These are phyloP conservation scores for Colletotrichum sp. DNA, from an alignment of 2,329 filamentous ascomycete genomes.

Conservation along the genomic window DNA sequence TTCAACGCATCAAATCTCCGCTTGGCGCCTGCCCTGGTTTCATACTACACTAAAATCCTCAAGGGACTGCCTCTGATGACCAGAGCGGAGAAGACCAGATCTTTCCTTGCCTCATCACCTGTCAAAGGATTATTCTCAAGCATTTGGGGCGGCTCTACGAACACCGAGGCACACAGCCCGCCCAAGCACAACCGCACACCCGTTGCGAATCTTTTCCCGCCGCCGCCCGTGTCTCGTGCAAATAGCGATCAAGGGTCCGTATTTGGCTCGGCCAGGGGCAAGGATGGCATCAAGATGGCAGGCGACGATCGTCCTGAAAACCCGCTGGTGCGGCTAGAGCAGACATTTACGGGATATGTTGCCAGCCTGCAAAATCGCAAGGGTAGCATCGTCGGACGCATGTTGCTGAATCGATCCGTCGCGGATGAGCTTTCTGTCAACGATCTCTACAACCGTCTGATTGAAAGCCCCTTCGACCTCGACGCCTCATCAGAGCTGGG, in stretches of 20 bases:
- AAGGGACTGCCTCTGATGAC: constrained; percentile 70
- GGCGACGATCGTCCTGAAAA: constrained; percentile 65
- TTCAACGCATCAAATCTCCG: constrained; percentile 70
- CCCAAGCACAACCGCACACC: constrained; percentile 47
- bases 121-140: constrained; percentile 84
- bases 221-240: constrained; percentile 38
- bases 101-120: constrained; percentile 81
- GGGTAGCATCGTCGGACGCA: constrained; percentile 83
- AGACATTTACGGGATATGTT: constrained; percentile 84
- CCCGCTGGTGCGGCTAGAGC: constrained; percentile 77
- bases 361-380: constrained; percentile 84
- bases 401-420: constrained; percentile 70
- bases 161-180: constrained; percentile 39
- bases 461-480: constrained; percentile 82
- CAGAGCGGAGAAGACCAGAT: constrained; percentile 68
- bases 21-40: constrained; percentile 72
- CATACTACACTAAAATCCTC: constrained; percentile 79
- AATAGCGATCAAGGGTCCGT: constrained; percentile 56
- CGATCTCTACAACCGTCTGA: constrained; percentile 86
- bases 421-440: constrained; percentile 85
- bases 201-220: constrained; percentile 42
- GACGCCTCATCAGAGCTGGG: constrained; percentile 77
- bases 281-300: constrained; percentile 45
- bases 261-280: constrained; percentile 59
- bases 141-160: constrained; percentile 70